Base-by-base conservation (phyloP, 2,329 filamentous ascomycete species). In the Penicillium sp. region DNA sequence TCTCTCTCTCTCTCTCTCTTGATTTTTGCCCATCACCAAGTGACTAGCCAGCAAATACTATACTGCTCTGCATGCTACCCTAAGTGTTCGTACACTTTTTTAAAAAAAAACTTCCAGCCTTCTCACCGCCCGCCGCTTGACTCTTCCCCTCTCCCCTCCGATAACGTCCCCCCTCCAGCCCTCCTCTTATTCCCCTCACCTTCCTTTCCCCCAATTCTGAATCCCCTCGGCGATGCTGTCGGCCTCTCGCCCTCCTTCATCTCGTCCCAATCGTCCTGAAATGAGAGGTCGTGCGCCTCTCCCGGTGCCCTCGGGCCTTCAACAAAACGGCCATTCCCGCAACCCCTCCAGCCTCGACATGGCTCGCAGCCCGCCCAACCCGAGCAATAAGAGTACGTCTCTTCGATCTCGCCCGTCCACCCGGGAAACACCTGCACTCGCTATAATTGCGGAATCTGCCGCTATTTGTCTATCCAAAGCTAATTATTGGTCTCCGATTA, bases 291-390 rank as follows among this genome's bases (percentile, higher is more conserved):
- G 76, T 53, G 70, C 75, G 55, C 74, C 76, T 66, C 73, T 78
- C 48, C 73, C 76, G 48, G 75, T 77, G 42, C 71, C 77, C 48
- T 73, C 76, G 55, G 76, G 69, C 43, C 64, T 70, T 43, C 75
- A 76, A 64, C 75, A 76, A 64, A 79, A 79, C 69, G 78, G 77
- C 49, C 77, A 79, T 70, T 70, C 75, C 63, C 77, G 78, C 70
- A 79, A 74, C 66, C 69, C 69, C 38, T 78, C 76, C 30, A 75
- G 71, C 56, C 78, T 79, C 64, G 79, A 81, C 61, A 77, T 81
- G 75, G 76, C 75, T 61, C 78, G 79, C 70, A 81, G 79, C 63
- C 79, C 79, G 59, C 79, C 79, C 16, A 80, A 79, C 60, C 73
- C 76, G 57, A 76, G 74, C 62, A 78, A 75, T 70, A 80, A 80